Percentiles rank a stretch among this genome's conserved stretches.
These are phyloP conservation scores for Amanita subjunquillea DNA, from an alignment of 768 basidiomycete genomes.

Conservation along the genomic window DNA sequence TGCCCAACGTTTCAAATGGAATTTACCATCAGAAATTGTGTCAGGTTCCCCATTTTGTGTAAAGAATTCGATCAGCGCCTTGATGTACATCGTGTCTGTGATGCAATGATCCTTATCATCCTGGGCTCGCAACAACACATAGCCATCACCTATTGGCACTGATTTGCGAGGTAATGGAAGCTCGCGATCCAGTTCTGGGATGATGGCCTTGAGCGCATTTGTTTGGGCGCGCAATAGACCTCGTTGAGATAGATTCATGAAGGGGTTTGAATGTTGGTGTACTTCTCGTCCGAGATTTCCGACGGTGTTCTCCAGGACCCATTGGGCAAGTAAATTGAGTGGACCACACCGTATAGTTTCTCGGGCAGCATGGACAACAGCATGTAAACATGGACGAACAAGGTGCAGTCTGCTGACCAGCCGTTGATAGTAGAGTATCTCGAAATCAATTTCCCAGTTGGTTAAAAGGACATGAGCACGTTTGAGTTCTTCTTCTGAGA, in stretches of 20 bases:
- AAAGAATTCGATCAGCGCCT: neutral
- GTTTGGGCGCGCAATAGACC: constrained; percentile 5
- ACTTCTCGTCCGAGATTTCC: too few species aligned
- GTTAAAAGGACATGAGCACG: constrained; percentile 9
- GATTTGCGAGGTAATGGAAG: constrained; percentile 1
- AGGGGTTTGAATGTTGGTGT: too few species aligned
- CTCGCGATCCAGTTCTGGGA: constrained; percentile 8
- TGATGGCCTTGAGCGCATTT: constrained; percentile 9
- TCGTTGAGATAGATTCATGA: too few species aligned
- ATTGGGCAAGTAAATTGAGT: too few species aligned
- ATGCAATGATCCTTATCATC: neutral
- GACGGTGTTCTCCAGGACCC: too few species aligned
- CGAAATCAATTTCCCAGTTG: constrained; percentile 18
- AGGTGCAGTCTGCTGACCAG: constrained; percentile 5
- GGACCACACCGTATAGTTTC: too few species aligned
- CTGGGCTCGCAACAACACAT: neutral
- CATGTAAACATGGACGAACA: too few species aligned
- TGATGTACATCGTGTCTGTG: neutral
- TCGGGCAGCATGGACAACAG: too few species aligned
- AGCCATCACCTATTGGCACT: neutral
- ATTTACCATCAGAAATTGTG: neutral
- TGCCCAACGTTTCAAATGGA: constrained; percentile 9
- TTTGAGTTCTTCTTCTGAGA: constrained; percentile 7
- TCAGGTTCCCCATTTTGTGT: neutral
- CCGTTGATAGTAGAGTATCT: constrained; percentile 19